Percentiles rank a stretch among this genome's conserved stretches.
phyloP scores from a whole-genome alignment of 1,284 basidiomycete genomes.

The Moniliella sp. region DNA sequence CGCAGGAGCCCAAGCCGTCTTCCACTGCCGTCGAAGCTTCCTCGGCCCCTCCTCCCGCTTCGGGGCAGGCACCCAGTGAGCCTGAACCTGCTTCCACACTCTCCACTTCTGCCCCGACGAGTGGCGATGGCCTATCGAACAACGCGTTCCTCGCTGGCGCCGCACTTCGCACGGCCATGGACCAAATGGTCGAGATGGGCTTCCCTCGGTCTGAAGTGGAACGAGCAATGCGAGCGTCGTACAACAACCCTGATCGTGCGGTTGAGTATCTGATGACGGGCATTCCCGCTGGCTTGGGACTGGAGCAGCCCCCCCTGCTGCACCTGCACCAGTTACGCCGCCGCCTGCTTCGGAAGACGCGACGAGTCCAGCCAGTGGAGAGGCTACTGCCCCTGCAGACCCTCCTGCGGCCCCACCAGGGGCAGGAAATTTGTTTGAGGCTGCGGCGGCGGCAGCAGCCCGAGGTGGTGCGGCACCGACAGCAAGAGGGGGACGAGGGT shows the following conservation, averaged over 20 bases:
- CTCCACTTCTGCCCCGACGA: conserved; percentile 25
- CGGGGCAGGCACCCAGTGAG: no score
- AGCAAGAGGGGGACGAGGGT: conserved; percentile 7
- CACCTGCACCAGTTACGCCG: no score
- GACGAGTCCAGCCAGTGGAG: no score
- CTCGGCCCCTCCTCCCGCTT: no score
- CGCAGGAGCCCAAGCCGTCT: no score
- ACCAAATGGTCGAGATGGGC: conserved; percentile 58
- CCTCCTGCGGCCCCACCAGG: no score
- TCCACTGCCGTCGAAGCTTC: no score
- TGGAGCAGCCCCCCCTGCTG: no score
- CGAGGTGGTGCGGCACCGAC: conserved; percentile 6
- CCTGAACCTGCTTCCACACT: conserved; percentile 14
- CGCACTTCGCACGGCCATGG: conserved; percentile 22
- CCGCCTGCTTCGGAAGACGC: no score
- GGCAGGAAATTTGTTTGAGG: conserved; percentile 34
- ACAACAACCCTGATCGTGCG: conserved; percentile 91
- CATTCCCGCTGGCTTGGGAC: no score
- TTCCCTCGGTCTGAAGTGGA: conserved; percentile 64
- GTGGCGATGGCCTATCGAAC: conserved; percentile 14
- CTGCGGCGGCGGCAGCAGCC: conserved; percentile 27
- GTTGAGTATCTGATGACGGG: conserved; percentile 91
- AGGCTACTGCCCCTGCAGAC: no score
- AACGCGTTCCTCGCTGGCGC: conserved; percentile 10
- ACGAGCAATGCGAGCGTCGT: conserved; percentile 72